These are phyloP conservation scores for Lasiodiplodia citricola DNA, from an alignment of 2,329 filamentous ascomycete species.

Conservation along the genomic window DNA sequence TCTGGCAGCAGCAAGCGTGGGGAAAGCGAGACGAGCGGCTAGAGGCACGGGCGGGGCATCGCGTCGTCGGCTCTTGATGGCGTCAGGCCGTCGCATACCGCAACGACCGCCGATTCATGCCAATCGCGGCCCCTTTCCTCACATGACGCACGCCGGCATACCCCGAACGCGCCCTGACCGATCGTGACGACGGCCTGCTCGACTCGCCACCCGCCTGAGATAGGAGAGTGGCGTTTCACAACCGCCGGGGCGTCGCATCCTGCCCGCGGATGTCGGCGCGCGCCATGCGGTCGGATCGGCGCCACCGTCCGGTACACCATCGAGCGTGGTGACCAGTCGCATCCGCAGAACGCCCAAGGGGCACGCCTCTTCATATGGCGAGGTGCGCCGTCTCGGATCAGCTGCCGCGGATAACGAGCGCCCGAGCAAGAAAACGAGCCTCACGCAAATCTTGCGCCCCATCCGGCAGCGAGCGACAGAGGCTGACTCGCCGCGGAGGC, in stretches of 20 bases:
- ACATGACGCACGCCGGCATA: neutral
- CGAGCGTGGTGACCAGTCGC: neutral
- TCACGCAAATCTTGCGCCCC: neutral
- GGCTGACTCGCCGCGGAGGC: neutral
- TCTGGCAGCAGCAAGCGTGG: neutral
- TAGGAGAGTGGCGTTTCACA: neutral
- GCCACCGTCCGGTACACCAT: neutral
- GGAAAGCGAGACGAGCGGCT: neutral
- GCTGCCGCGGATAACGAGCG: constrained; percentile 2
- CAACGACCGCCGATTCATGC: constrained; percentile 4
- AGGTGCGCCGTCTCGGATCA: neutral
- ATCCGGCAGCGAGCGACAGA: neutral
- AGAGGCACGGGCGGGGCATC: neutral
- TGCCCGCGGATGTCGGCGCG: constrained; percentile 1
- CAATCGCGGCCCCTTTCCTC: neutral
- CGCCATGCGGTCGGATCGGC: neutral
- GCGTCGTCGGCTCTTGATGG: neutral
- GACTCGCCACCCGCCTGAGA: constrained; percentile 11
- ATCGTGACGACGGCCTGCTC: neutral
- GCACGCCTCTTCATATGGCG: neutral
- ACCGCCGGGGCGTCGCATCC: neutral
- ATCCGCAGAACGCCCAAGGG: neutral
- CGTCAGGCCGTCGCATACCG: neutral
- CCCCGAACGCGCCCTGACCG: neutral
- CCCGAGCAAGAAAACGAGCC: neutral